Base-by-base conservation (phyloP, 1,284 basidiomycete species). In the Laetiporus sulphureus region DNA sequence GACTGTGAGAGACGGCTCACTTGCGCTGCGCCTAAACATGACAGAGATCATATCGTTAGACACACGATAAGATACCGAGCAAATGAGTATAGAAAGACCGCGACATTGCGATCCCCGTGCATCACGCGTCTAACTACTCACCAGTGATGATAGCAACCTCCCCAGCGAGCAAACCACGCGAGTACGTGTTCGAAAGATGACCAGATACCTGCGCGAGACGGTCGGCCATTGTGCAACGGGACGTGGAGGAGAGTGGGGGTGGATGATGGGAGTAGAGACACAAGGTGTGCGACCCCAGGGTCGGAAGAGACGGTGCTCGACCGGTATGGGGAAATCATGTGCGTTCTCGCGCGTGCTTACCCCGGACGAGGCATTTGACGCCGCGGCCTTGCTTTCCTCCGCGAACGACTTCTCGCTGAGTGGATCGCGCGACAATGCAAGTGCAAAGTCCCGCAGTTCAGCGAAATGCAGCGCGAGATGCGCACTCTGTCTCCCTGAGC, bases 71-170 rank as follows among this genome's bases (percentile, higher is more conserved):
- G n/a, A n/a, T n/a, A n/a, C n/a, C n/a, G n/a, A n/a, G n/a, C n/a
- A n/a, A n/a, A n/a, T n/a, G n/a, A n/a, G n/a, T n/a, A n/a, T n/a
- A n/a, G n/a, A n/a, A n/a, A n/a, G n/a, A n/a, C n/a, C n/a, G n/a
- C n/a, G n/a, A n/a, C n/a, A n/a, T n/a, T n/a, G 8, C 25, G 25
- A 27, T 27, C 8, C 7, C 8, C 8, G 25, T 7, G 25, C 19
- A 11, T 15, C 23, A 7, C 12, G 22, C 13, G 13, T 37, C 12
- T 4, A 13, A 10, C 13, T 20, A 23, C 7, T 22, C 18, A 78
- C 86, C 86, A 45, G 90, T 92, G 52, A 92, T 79, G 60, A 92
- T 90, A 23, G 83, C 88, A 12, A 91, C 88, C 55, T 91, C 84
- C 11, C 79, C 85, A 5, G 71, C 72, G 35, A 90, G 67, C 36